These are phyloP conservation scores for Mortierella hygrophila DNA, from an alignment of 192 early-diverging fungal species.

Conservation along the genomic window DNA sequence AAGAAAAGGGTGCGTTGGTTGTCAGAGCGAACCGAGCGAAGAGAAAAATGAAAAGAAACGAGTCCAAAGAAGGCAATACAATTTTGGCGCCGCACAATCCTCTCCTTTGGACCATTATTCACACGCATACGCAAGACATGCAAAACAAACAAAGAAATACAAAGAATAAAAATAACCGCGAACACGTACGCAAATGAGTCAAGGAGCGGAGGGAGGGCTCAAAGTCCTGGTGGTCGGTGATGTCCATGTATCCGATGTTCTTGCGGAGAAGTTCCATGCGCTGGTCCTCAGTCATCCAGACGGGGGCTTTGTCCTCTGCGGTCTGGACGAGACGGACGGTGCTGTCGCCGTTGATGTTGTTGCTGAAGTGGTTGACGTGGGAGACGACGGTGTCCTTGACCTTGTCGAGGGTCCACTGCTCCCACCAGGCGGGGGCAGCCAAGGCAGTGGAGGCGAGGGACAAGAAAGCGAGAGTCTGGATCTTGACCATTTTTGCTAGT, in stretches of 20 bases:
- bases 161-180: neutral
- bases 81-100: neutral
- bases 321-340: constrained; percentile 55
- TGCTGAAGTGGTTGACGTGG: neutral
- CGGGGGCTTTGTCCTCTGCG: constrained; percentile 61
- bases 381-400: constrained; percentile 4
- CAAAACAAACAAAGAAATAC: neutral
- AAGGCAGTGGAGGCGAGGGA: constrained; percentile 36
- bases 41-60: neutral
- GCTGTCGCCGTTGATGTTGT: neutral
- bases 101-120: neutral
- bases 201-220: constrained; percentile 22
- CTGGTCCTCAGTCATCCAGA: constrained; percentile 71
- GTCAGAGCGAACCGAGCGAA: too few relatives aligned
- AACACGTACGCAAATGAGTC: neutral
- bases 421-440: constrained; percentile 49
- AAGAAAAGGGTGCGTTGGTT: neutral
- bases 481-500: constrained; percentile 10
- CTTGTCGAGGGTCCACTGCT: constrained; percentile 37
- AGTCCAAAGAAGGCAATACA: neutral
- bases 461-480: constrained; percentile 44
- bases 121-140: neutral
- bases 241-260: constrained; percentile 86
- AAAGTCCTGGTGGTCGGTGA: constrained; percentile 80
- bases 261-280: constrained; percentile 77